Percentiles rank a stretch among this genome's conserved stretches.
Evolutionary conservation across 805 yeast genomes (phyloP).

Genomic region (Vanderwaltozyma polyspora): DNA sequence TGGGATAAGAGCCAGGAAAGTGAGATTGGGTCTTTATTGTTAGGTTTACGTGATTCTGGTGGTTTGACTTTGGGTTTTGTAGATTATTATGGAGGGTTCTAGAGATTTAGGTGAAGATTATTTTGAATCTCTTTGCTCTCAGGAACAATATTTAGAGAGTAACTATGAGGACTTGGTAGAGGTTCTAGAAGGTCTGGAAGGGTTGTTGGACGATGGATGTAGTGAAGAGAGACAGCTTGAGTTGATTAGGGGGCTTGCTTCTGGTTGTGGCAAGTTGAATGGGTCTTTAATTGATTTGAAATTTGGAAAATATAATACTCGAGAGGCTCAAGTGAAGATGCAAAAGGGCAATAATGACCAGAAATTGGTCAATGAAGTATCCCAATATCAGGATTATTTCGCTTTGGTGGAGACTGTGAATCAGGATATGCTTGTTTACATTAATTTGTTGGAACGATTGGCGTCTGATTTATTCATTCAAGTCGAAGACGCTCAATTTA

Average conservation of each 20-base stretch:
- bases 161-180: constrained; percentile 11
- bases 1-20: too few species aligned
- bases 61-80: too few species aligned
- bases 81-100: too few species aligned
- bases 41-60: too few species aligned
- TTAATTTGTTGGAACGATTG: constrained; percentile 17
- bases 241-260: constrained; percentile 8
- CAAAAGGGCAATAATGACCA: constrained; percentile 1
- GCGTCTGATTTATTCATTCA: constrained; percentile 22
- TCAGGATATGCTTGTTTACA: constrained; percentile 14
- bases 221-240: constrained; percentile 10
- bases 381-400: constrained; percentile 7
- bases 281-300: constrained; percentile 12
- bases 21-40: too few species aligned
- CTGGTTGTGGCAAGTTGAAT: constrained; percentile 6
- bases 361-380: neutral
- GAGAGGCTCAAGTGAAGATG: constrained; percentile 2
- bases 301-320: constrained; percentile 11
- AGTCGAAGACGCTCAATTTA: constrained; percentile 14
- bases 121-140: constrained; percentile 20
- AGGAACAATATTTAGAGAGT: constrained; percentile 14
- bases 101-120: constrained; percentile 4
- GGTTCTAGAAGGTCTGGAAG: constrained; percentile 7
- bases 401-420: constrained; percentile 11
- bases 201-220: constrained; percentile 7